Conservation (phyloP, 2,329 filamentous ascomycete species). For the Phyllosticta capitalensis region DNA sequence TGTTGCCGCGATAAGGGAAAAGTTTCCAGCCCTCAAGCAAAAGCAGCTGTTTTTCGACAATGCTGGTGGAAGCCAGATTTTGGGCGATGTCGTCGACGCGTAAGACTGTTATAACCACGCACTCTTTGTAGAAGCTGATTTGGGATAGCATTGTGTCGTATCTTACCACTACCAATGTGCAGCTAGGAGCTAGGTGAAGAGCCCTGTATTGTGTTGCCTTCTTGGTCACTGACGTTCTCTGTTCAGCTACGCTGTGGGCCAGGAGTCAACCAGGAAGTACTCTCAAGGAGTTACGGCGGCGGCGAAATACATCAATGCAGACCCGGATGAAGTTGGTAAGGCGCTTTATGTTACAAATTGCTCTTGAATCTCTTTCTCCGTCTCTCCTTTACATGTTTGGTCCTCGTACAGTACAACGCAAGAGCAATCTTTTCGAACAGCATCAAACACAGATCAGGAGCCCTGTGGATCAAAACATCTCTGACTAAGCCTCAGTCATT, state of each 20-base stretch:
- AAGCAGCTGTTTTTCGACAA: constrained; percentile 69
- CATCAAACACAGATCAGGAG: not conserved
- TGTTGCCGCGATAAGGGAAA: constrained; percentile 45
- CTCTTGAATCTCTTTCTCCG: not conserved
- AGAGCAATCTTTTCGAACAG: not conserved
- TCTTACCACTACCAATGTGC: constrained; percentile 59
- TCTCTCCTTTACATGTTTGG: not conserved
- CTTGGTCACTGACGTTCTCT: too few relatives aligned
- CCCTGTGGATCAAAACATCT: not conserved
- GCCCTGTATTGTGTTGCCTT: too few relatives aligned
- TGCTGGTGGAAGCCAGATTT: constrained; percentile 63
- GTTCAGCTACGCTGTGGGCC: constrained; percentile 49
- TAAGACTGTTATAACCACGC: constrained; percentile 28
- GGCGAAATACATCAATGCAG: constrained; percentile 62
- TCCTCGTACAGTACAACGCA: too few relatives aligned
- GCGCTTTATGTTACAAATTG: constrained; percentile 11
- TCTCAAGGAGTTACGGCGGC: constrained; percentile 52
- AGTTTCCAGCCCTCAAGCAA: constrained; percentile 59
- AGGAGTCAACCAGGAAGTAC: constrained; percentile 51
- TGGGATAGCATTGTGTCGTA: constrained; percentile 52
- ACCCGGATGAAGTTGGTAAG: constrained; percentile 53
- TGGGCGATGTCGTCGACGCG: constrained; percentile 58
- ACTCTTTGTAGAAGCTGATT: not conserved
- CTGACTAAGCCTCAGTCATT: constrained; percentile 41
- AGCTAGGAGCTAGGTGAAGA: constrained; percentile 50